These are phyloP conservation scores for Tephrocybe rancida DNA, from an alignment of 768 basidiomycete genomes.

Conservation along the genomic window DNA sequence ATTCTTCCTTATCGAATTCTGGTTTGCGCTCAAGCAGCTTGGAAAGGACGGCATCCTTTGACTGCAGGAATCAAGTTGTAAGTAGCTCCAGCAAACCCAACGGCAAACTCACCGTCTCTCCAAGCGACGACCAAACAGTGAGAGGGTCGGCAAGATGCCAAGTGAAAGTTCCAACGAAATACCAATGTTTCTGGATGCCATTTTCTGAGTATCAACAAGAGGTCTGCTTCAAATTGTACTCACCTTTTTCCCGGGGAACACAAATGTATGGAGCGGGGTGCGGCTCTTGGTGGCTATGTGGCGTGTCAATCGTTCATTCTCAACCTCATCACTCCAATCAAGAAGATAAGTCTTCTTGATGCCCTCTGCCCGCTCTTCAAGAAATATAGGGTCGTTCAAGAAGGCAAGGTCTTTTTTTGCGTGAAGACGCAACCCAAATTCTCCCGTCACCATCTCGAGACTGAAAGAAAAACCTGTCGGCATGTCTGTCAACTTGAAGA, in stretches of 20 bases:
- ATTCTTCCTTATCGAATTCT: slow-evolving; percentile 30
- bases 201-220: background rate
- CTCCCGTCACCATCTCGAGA: slow-evolving; percentile 33
- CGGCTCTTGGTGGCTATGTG: slow-evolving; percentile 31
- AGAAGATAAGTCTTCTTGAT: slow-evolving; percentile 42
- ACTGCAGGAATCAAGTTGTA: slow-evolving; percentile 20
- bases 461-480: slow-evolving; percentile 20
- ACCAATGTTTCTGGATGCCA: slow-evolving; percentile 54
- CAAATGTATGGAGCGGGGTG: slow-evolving; percentile 52
- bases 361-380: slow-evolving; percentile 41
- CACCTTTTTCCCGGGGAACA: slow-evolving; percentile 48
- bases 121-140: slow-evolving; percentile 42
- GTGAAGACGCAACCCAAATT: slow-evolving; percentile 46
- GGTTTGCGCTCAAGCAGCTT: slow-evolving; percentile 38
- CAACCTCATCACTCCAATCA: slow-evolving; percentile 48
- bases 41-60: slow-evolving; percentile 32
- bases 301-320: slow-evolving; percentile 31
- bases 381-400: slow-evolving; percentile 55
- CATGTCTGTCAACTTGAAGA: slow-evolving; percentile 1
- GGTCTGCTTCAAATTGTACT: slow-evolving; percentile 3
- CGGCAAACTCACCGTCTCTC: slow-evolving; percentile 31
- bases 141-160: slow-evolving; percentile 37
- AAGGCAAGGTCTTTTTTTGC: slow-evolving; percentile 45
- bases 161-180: slow-evolving; percentile 51
- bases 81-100: background rate